Base-by-base conservation (phyloP, 305 asterid species). In the Stenogyne calaminthoides region DNA sequence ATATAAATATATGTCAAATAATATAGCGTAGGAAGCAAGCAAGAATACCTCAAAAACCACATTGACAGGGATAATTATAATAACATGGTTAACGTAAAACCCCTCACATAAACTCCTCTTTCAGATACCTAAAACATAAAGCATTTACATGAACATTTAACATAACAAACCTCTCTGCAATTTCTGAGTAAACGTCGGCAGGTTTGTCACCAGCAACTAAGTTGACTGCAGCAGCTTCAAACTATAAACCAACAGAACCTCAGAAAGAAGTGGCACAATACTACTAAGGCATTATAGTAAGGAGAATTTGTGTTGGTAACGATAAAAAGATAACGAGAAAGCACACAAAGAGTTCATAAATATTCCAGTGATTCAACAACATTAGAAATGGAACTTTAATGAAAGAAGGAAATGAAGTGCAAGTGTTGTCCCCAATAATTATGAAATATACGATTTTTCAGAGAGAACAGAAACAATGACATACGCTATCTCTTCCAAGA, bases 221-320 rank as follows among this genome's bases (percentile, higher is more conserved):
- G 80, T 93, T 93, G 75, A 93, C 98, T 20, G 97, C 97, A 77
- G 98, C 88, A 58, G 96, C 98, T 84, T 91, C 98, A 79, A 85
- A 85, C 98, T 93, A 89, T 61, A 71, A 84, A 77, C 10, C 58
- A 71, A 49, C 74, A 80, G 56, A 69, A 57, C 6, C 9, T 73
- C 71, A 80, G 70, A 14, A 51, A 39, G 64, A 65, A 72, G 71
- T 75, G 71, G 36, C 40, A 19, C 6, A 19, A 60, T 29, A 72
- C 47, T 34, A 55, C 39, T 25, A 76, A 66, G 58, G 64, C 39
- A 62, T 36, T 70, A 61, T 42, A 70, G 34, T 32, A 55, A 59
- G 65, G 68, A 58, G 22, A 56, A 77, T 59, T 46, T 8, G 40
- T 2, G 29, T 40, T 58, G 29, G 15, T 10, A 67, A 42, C n/a